These are phyloP conservation scores for Cyberlindnera americana DNA, from an alignment of 805 yeast genomes.

Conservation along the genomic window DNA sequence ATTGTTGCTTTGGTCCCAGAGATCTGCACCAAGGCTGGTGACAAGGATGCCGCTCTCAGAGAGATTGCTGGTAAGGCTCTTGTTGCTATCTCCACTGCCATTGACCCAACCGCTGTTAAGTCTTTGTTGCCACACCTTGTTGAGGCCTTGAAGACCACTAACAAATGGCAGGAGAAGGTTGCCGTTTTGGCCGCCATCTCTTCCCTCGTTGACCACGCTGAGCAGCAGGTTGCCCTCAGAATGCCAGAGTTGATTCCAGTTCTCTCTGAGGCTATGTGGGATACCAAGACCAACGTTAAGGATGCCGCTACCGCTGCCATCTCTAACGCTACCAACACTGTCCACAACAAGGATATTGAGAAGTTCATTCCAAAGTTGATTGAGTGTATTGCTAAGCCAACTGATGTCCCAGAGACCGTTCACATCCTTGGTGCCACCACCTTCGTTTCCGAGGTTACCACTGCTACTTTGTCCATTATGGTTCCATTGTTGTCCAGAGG, in stretches of 20 bases:
- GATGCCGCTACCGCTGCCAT: constrained; percentile 93
- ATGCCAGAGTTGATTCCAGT: constrained; percentile 99
- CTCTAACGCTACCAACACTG: constrained; percentile 94
- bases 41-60: constrained; percentile 77
- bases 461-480: constrained; percentile 99
- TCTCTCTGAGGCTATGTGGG: constrained; percentile 99
- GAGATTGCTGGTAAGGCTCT: constrained; percentile 74
- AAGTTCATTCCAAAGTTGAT: constrained; percentile 98
- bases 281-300: constrained; percentile 98
- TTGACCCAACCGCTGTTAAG: constrained; percentile 94
- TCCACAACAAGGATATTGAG: constrained; percentile 99
- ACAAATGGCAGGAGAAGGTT: constrained; percentile 98
- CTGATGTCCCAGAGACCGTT: constrained; percentile 97
- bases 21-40: constrained; percentile 81
- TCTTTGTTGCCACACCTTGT: constrained; percentile 79
- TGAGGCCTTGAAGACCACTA: constrained; percentile 59
- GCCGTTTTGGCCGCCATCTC: constrained; percentile 83
- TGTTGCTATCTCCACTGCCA: constrained; percentile 68
- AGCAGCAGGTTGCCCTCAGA: constrained; percentile 94
- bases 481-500: constrained; percentile 98
- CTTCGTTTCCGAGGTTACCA: constrained; percentile 98
- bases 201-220: constrained; percentile 88
- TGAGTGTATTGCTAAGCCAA: constrained; percentile 94
- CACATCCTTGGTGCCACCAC: constrained; percentile 99
- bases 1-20: constrained; percentile 71